phyloP scores from a whole-genome alignment of 129 eudicot species.

The carrot (Daucus carota) region DH1_v3.0 NC_030383.2:38803501-38804000 shows the following conservation, averaged over 20 bases:
- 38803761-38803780: not conserved
- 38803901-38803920: not conserved
- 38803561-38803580: not conserved
- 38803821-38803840: too few species aligned
- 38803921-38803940: not conserved
- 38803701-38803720: not conserved
- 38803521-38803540: not conserved
- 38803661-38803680: not conserved
- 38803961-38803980: not conserved
- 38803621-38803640: not conserved
- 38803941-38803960: not conserved
- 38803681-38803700: not conserved
- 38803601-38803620: not conserved
- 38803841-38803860: not conserved
- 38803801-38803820: not conserved
- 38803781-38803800: not conserved
- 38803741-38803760: not conserved
- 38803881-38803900: not conserved
- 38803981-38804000: not conserved
- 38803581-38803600: not conserved
- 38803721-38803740: not conserved
- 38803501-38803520: not conserved
- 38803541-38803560: not conserved
- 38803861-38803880: not conserved
- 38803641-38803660: not conserved